Percentiles rank a stretch among this genome's conserved stretches.
phyloP scores from a whole-genome alignment of 768 basidiomycete species.

The Lactifluus echinatus region DNA sequence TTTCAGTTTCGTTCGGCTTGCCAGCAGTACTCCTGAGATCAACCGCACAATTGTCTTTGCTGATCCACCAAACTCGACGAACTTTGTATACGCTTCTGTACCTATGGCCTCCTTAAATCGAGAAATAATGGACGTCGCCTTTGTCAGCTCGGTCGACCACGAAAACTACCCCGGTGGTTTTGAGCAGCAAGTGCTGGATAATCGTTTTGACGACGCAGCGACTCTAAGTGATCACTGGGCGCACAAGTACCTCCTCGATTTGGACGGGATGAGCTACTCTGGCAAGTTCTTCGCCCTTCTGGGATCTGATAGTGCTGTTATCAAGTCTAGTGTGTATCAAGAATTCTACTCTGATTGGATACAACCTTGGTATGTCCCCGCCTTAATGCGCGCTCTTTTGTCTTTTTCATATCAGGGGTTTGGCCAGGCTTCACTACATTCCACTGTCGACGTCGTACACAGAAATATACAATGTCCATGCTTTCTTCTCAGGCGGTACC shows the following conservation, averaged over 20 bases:
- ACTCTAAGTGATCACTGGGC: constrained; percentile 84
- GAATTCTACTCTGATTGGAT: constrained; percentile 92
- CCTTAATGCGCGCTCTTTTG: neutral
- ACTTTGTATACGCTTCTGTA: constrained; percentile 53
- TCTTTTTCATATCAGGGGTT: neutral
- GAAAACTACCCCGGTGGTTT: constrained; percentile 70
- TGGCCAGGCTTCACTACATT: constrained; percentile 82
- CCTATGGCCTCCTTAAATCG: constrained; percentile 55
- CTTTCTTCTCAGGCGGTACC: constrained; percentile 87
- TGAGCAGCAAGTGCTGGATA: constrained; percentile 48
- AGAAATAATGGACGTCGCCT: constrained; percentile 82
- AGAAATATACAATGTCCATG: constrained; percentile 90
- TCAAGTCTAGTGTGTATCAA: constrained; percentile 86
- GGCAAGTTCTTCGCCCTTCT: constrained; percentile 81
- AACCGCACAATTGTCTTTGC: constrained; percentile 64
- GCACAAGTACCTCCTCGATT: constrained; percentile 83
- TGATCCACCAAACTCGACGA: constrained; percentile 48
- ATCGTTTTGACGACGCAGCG: constrained; percentile 67
- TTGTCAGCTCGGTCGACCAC: constrained; percentile 67
- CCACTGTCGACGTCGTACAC: constrained; percentile 79
- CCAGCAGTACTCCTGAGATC: constrained; percentile 44
- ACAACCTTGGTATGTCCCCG: constrained; percentile 63
- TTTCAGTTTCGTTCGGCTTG: constrained; percentile 64
- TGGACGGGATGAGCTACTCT: constrained; percentile 95
- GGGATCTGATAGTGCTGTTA: constrained; percentile 79